phyloP scores from a whole-genome alignment of 805 yeast species.

The Candida ficus region DNA sequence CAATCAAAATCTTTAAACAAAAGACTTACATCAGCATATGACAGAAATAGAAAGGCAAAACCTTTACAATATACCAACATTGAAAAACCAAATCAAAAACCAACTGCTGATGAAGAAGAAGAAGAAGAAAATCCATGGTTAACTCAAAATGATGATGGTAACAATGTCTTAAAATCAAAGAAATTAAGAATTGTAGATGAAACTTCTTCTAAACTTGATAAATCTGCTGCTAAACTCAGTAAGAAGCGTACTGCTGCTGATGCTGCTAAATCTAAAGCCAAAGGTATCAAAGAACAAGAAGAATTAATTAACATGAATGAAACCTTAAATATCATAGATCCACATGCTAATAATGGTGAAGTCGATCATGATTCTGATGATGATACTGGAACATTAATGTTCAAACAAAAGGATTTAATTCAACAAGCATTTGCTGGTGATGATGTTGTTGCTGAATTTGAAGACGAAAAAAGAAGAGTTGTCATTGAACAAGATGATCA shows the following conservation, averaged over 20 bases:
- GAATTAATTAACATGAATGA: conserved; percentile 41
- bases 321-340: conserved; percentile 50
- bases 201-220: conserved; percentile 44
- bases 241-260: conserved; percentile 32
- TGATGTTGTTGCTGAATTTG: conserved; percentile 78
- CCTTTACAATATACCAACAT: conserved; percentile 7
- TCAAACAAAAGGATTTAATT: conserved; percentile 77
- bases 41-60: conserved; percentile 6
- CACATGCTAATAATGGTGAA: conserved; percentile 32
- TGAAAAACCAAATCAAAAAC: conserved; percentile 8
- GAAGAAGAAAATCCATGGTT: conserved; percentile 50
- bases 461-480: conserved; percentile 64
- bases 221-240: conserved; percentile 31
- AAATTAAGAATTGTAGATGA: conserved; percentile 44
- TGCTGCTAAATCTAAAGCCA: conserved; percentile 24
- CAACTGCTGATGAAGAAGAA: conserved; percentile 2
- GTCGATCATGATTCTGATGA: conserved; percentile 24
- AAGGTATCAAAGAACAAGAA: conserved; percentile 28
- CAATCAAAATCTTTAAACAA: conserved; percentile 41
- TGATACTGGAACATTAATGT: conserved; percentile 44
- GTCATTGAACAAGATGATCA: conserved; percentile 79
- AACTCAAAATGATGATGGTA: conserved; percentile 23
- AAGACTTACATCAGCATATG: conserved; percentile 28
- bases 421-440: conserved; percentile 97
- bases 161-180: conserved; percentile 33